Percentiles rank a stretch among this genome's conserved stretches.
These are phyloP conservation scores for Spizellomyces sp. DNA, from an alignment of 192 early-diverging fungal species.

Conservation along the genomic window DNA sequence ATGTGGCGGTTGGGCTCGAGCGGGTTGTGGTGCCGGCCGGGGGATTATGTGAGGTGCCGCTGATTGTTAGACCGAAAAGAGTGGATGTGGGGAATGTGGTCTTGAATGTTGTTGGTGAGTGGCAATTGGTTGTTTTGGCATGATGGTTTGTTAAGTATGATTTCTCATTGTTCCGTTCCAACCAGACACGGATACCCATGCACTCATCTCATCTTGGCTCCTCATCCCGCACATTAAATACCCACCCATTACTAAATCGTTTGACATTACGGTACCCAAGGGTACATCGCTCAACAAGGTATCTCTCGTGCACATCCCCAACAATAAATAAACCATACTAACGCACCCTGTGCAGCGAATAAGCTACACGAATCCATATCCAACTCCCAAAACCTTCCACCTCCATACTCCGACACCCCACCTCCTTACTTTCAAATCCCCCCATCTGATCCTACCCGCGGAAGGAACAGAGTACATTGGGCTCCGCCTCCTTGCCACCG, in stretches of 20 bases:
- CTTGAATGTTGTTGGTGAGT: constrained; percentile 52
- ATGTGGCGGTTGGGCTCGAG: constrained; percentile 29
- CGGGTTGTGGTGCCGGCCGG: constrained; percentile 47
- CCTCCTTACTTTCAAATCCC: constrained; percentile 49
- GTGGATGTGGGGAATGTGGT: constrained; percentile 14
- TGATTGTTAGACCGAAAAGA: constrained; percentile 36
- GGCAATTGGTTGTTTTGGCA: background rate
- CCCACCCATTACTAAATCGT: constrained; percentile 52
- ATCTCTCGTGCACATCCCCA: background rate
- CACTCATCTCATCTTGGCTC: constrained; percentile 45
- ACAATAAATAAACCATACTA: too few species aligned
- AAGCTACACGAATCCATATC: constrained; percentile 59
- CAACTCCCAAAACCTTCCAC: constrained; percentile 35
- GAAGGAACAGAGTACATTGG: constrained; percentile 52
- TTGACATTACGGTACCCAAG: constrained; percentile 46
- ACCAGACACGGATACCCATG: constrained; percentile 38
- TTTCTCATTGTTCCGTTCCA: background rate
- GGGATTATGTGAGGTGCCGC: constrained; percentile 46
- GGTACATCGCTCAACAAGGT: constrained; percentile 49
- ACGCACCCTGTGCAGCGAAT: constrained; percentile 38
- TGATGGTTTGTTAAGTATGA: background rate
- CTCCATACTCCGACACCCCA: constrained; percentile 45
- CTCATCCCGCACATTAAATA: constrained; percentile 39
- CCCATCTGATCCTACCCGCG: constrained; percentile 36
- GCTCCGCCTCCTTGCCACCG: constrained; percentile 37